Conservation (phyloP, 768 basidiomycete genomes). For the Strobilomyces echinocephalus region DNA sequence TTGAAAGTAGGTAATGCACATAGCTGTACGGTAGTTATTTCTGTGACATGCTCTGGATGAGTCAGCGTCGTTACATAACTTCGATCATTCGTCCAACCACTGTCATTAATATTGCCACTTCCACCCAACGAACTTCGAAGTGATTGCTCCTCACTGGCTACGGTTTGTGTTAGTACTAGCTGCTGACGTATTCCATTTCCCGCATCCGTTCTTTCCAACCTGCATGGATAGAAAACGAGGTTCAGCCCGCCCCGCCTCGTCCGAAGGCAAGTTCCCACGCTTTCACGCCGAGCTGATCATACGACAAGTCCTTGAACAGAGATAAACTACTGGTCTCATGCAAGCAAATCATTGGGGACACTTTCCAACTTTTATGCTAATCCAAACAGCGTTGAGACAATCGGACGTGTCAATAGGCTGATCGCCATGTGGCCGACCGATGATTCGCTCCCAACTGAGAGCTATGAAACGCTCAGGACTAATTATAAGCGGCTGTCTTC, state of each 20-base stretch:
- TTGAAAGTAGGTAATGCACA: not conserved
- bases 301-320: conserved; percentile 40
- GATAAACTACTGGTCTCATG: conserved; percentile 72
- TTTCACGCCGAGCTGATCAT: conserved; percentile 8
- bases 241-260: conserved; percentile 60
- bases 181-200: not conserved
- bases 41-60: not conserved
- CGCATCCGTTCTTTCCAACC: not conserved
- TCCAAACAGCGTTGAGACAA: conserved; percentile 48
- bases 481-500: conserved; percentile 58
- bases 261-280: conserved; percentile 58
- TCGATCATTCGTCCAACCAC: conserved; percentile 8
- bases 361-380: conserved; percentile 53
- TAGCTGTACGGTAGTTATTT: not conserved
- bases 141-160: not conserved
- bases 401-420: conserved; percentile 69
- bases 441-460: conserved; percentile 63
- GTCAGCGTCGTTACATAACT: conserved; percentile 9
- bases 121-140: conserved; percentile 6
- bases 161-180: conserved; percentile 8
- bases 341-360: conserved; percentile 51
- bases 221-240: conserved; percentile 66
- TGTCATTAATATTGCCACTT: not conserved
- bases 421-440: conserved; percentile 70
- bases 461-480: conserved; percentile 57